Conservation (phyloP, 306 rosid species). For the Cucumis melo region DNA sequence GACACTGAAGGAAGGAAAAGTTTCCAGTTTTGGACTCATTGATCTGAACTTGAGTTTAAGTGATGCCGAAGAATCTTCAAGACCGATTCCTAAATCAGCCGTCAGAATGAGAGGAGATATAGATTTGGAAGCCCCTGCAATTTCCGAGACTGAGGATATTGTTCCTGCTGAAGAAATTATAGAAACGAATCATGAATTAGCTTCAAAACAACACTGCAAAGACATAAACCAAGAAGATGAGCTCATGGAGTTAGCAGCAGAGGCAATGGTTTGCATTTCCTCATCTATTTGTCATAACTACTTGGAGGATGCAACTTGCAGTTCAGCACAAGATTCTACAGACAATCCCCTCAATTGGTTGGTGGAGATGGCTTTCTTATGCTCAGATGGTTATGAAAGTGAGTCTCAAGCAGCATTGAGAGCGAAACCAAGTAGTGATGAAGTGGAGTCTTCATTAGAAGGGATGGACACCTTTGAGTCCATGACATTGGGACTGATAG, state of each 20-base stretch:
- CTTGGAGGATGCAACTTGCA: conserved; percentile 19
- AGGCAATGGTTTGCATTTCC: conserved; percentile 66
- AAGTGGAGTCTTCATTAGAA: conserved; percentile 28
- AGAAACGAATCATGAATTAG: conserved; percentile 24
- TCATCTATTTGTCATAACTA: conserved; percentile 18
- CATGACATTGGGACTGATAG: conserved; percentile 55
- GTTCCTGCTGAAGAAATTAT: conserved; percentile 16
- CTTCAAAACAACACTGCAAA: not conserved
- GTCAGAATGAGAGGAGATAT: conserved; percentile 24
- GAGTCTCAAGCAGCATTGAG: conserved; percentile 10
- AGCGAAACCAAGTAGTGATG: conserved; percentile 8
- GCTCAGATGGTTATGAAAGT: conserved; percentile 28
- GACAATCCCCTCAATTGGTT: conserved; percentile 49
- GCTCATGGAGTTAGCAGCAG: conserved; percentile 54
- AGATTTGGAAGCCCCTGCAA: conserved; percentile 65
- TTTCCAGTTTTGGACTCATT: conserved; percentile 28
- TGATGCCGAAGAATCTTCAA: conserved; percentile 55
- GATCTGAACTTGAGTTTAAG: conserved; percentile 67
- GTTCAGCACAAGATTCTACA: conserved; percentile 25
- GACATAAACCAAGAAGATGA: conserved; percentile 25
- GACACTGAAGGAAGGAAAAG: conserved; percentile 20
- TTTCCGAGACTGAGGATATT: conserved; percentile 32
- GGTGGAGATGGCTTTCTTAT: conserved; percentile 48
- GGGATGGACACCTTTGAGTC: conserved; percentile 59
- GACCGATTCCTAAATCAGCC: conserved; percentile 16